Base-by-base conservation (phyloP, 164 flowering plant genomes). In the Buxus sempervirens region DNA sequence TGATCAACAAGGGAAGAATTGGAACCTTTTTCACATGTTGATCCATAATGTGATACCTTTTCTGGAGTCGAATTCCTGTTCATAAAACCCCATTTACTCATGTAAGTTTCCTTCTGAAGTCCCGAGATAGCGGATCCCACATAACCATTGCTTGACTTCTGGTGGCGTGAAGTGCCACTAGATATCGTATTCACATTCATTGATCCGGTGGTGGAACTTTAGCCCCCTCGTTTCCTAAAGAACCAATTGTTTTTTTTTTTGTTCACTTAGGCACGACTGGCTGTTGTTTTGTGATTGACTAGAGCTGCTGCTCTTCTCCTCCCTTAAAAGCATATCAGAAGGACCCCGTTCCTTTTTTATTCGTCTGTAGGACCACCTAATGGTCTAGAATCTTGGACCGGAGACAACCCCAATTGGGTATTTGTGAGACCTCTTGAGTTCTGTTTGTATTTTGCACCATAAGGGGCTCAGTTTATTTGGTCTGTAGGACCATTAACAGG, bases 271-370 rank as follows among this genome's bases (percentile, higher is more conserved):
- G 77, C 83, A 81, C 49, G 96, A 86, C 58, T 87, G 98, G 69
- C 95, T 86, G 58, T 84, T 82, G 75, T 82, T 93, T 58, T 86
- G 97, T 36, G 95, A 90, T 67, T 88, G 97, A 78, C 96, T 84
- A 53, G 97, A 92, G 65, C 93, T 85, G 70, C 74, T 74, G 51
- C 82, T 75, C 36, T 69, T 77, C n/a, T 77, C 80, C 55, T 77
- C 80, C 56, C 59, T n/a, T n/a, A n/a, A n/a, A n/a, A n/a, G n/a
- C n/a, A n/a, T n/a, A n/a, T n/a, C n/a, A n/a, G n/a, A n/a, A 77
- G 20, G 53, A 73, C 56, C 71, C 73, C 38, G 22, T 25, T 68
- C 66, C n/a, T n/a, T n/a, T n/a, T n/a, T n/a, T n/a, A n/a, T n/a
- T n/a, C n/a, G n/a, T n/a, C n/a, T n/a, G n/a, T n/a, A n/a, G n/a